Percentiles rank a stretch among this genome's conserved stretches.
Evolutionary conservation across 257 asterid species (phyloP).

Genomic region (Marsdenia floribunda): DNA sequence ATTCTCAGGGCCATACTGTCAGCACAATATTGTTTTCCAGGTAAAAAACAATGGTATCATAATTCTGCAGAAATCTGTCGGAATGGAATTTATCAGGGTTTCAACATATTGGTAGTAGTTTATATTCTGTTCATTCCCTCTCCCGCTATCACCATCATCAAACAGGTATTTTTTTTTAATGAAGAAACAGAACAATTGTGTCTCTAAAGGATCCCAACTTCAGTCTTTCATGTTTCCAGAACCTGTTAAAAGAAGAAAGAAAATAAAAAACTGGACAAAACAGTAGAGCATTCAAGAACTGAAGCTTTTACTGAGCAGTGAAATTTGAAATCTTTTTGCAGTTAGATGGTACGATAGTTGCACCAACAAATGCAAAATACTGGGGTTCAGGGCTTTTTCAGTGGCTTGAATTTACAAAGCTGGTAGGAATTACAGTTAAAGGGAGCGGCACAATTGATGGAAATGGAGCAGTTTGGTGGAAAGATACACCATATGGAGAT

Average conservation of each 20-base stretch:
- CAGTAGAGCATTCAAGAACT: neutral
- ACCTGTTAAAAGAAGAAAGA: neutral
- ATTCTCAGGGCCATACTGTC: slow-evolving; percentile 89
- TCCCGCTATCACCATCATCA: too few species aligned
- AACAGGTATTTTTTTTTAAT: neutral
- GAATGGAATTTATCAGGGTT: neutral
- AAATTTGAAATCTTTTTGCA: slow-evolving; percentile 25
- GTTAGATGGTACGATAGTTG: slow-evolving; percentile 82
- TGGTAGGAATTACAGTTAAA: slow-evolving; percentile 68
- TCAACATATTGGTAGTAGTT: neutral
- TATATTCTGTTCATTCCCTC: neutral
- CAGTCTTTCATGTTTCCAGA: too few species aligned
- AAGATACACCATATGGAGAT: slow-evolving; percentile 47
- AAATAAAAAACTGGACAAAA: neutral
- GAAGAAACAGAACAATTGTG: neutral
- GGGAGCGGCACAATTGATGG: slow-evolving; percentile 84
- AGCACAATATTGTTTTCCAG: slow-evolving; percentile 85
- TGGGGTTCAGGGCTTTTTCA: slow-evolving; percentile 88
- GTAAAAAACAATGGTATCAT: slow-evolving; percentile 23
- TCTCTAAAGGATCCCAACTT: neutral
- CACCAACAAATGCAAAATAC: slow-evolving; percentile 60
- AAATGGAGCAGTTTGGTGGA: slow-evolving; percentile 93
- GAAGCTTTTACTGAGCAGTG: neutral
- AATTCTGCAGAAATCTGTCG: neutral
- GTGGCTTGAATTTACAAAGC: slow-evolving; percentile 81